Evolutionary conservation across 1,284 basidiomycete species (phyloP).

Genomic region (Phylloporus sp.): DNA sequence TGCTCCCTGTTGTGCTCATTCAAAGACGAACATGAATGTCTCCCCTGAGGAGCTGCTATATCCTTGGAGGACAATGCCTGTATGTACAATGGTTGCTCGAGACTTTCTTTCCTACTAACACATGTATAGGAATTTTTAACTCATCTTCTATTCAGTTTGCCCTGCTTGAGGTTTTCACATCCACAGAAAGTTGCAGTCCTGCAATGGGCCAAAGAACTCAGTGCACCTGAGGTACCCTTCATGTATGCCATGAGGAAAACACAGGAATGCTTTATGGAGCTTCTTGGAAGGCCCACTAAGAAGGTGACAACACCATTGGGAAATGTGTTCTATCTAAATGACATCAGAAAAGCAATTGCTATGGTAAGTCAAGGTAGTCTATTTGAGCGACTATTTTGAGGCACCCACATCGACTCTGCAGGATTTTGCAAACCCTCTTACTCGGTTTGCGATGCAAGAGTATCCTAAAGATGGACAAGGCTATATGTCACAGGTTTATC

Average conservation of each 20-base stretch:
- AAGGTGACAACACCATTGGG: not conserved
- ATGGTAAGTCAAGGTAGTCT: slow-evolving; percentile 9
- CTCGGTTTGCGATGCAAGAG: not conserved
- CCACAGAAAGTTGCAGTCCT: slow-evolving; percentile 19
- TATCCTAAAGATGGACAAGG: not conserved
- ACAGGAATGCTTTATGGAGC: slow-evolving; percentile 35
- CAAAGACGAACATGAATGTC: not conserved
- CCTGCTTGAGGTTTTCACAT: slow-evolving; percentile 4
- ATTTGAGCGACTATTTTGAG: not conserved
- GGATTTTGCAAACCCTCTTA: slow-evolving; percentile 37
- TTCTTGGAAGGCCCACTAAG: slow-evolving; percentile 12
- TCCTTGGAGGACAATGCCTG: not conserved
- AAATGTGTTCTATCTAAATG: slow-evolving; percentile 21
- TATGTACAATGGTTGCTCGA: not conserved
- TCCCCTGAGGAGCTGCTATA: not conserved
- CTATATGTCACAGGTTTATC: slow-evolving; percentile 24
- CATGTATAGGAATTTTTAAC: slow-evolving; percentile 9
- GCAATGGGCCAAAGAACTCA: slow-evolving; percentile 31
- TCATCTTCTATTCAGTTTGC: slow-evolving; percentile 10
- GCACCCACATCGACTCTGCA: not conserved
- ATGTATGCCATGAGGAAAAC: slow-evolving; percentile 23
- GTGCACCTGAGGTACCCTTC: slow-evolving; percentile 29
- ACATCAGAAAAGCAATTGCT: slow-evolving; percentile 8
- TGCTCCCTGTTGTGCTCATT: too few relatives aligned
- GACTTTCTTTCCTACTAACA: not conserved